These are phyloP conservation scores for Colletotrichum endophyticum DNA, from an alignment of 2,329 filamentous ascomycete species.

Conservation along the genomic window DNA sequence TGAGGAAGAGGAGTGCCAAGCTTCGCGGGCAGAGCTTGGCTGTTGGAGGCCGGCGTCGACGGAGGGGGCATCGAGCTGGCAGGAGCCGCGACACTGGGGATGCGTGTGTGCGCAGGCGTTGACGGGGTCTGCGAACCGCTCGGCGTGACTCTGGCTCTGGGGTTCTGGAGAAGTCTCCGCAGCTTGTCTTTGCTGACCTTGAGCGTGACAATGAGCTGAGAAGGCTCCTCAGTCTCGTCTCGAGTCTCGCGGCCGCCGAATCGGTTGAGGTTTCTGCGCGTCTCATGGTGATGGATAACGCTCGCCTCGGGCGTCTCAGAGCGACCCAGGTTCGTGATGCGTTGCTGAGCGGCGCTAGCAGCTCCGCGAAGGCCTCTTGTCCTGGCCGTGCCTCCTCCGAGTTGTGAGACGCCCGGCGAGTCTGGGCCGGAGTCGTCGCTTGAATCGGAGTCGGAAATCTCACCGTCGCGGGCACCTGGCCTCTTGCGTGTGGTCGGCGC, in stretches of 20 bases:
- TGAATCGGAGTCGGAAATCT: constrained; percentile 86
- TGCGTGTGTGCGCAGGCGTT: constrained; percentile 31
- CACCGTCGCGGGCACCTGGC: constrained; percentile 64
- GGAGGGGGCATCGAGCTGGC: constrained; percentile 39
- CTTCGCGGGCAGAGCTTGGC: constrained; percentile 21
- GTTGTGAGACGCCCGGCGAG: constrained; percentile 78
- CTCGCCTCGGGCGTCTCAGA: constrained; percentile 88
- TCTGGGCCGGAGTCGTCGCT: constrained; percentile 88
- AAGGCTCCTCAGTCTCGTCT: constrained; percentile 80
- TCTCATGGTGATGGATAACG: constrained; percentile 67
- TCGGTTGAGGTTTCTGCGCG: constrained; percentile 65
- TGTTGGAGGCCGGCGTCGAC: constrained; percentile 37
- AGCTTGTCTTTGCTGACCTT: constrained; percentile 76
- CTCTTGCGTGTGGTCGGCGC: constrained; percentile 62
- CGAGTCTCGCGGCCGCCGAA: constrained; percentile 65
- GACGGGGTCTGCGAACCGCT: constrained; percentile 35
- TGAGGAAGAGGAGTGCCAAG: constrained; percentile 40
- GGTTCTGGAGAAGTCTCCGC: constrained; percentile 66
- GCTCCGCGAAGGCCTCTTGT: constrained; percentile 90
- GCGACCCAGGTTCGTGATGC: constrained; percentile 81
- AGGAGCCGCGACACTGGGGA: constrained; percentile 32
- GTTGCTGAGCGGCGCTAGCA: constrained; percentile 83
- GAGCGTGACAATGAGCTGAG: constrained; percentile 75
- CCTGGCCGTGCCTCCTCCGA: constrained; percentile 77
- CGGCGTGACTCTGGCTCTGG: constrained; percentile 27